Percentiles rank a stretch among this genome's conserved stretches.
phyloP scores from a whole-genome alignment of 2,329 filamentous ascomycete genomes.

The Hymenotorrendiella dingleyae region DNA sequence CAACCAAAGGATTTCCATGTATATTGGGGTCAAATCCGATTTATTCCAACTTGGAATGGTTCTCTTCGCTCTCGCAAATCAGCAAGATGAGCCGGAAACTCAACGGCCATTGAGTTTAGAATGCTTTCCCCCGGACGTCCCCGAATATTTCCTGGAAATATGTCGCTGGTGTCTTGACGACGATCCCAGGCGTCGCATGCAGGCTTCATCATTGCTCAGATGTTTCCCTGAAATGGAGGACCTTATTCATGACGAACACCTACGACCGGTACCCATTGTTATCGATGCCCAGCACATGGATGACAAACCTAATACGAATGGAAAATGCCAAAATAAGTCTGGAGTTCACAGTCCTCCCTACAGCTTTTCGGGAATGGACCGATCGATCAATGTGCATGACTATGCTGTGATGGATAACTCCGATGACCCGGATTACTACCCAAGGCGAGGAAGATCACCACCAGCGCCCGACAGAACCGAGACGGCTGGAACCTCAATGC shows the following conservation, averaged over 20 bases:
- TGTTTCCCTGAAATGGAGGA: slow-evolving; percentile 53
- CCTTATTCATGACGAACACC: slow-evolving; percentile 7
- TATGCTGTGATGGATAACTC: slow-evolving; percentile 25
- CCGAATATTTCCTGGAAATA: slow-evolving; percentile 74
- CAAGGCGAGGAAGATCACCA: slow-evolving; percentile 28
- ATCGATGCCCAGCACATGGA: slow-evolving; percentile 24
- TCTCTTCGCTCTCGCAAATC: slow-evolving; percentile 81
- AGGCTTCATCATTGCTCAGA: slow-evolving; percentile 65
- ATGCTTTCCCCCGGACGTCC: slow-evolving; percentile 55
- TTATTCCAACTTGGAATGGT: slow-evolving; percentile 94
- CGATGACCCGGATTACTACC: slow-evolving; percentile 23
- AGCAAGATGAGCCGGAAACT: slow-evolving; percentile 84
- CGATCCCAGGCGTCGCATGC: slow-evolving; percentile 64
- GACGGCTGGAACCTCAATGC: slow-evolving; percentile 1
- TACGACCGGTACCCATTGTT: slow-evolving; percentile 24
- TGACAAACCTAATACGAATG: slow-evolving; percentile 10
- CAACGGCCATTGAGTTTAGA: slow-evolving; percentile 62
- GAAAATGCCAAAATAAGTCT: slow-evolving; percentile 6
- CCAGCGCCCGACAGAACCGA: slow-evolving; percentile 23
- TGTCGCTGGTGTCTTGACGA: slow-evolving; percentile 68
- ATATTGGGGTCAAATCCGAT: slow-evolving; percentile 96
- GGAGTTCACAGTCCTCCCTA: slow-evolving; percentile 9
- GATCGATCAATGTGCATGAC: slow-evolving; percentile 17
- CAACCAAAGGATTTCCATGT: slow-evolving; percentile 89
- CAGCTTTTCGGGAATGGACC: slow-evolving; percentile 9